These are phyloP conservation scores for Magnusiomyces suaveolens DNA, from an alignment of 1,139 yeast species.

Conservation along the genomic window DNA sequence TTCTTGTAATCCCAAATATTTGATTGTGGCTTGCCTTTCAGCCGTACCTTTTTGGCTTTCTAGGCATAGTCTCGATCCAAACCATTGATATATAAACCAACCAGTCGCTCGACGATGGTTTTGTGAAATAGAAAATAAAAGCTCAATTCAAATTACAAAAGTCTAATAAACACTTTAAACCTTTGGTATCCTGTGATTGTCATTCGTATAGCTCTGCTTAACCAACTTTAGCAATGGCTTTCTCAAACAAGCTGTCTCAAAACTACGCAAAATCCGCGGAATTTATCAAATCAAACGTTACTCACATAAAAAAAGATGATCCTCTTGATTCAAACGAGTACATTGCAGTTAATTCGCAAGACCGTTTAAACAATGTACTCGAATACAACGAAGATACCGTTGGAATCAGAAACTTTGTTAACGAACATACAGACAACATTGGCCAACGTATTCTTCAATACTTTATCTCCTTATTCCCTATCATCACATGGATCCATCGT, in stretches of 20 bases:
- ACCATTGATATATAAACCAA: too few species aligned
- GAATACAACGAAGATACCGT: constrained; percentile 1
- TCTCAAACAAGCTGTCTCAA: neutral
- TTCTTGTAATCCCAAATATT: too few species aligned
- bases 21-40: too few species aligned
- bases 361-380: neutral
- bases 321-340: neutral
- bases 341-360: neutral
- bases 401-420: neutral
- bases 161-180: too few species aligned
- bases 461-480: constrained; percentile 62
- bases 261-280: neutral
- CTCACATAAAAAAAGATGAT: neutral
- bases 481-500: constrained; percentile 70
- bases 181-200: neutral
- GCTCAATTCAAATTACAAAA: too few species aligned
- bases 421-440: neutral
- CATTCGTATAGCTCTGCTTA: neutral
- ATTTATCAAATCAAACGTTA: neutral
- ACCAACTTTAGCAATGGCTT: neutral
- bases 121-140: too few species aligned
- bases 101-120: too few species aligned
- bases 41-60: too few species aligned
- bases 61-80: too few species aligned
- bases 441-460: constrained; percentile 33